Evolutionary conservation across 495 filamentous ascomycete genomes (phyloP), one percentile per base, ranked within the genome.

Genomic region (Umbilicaria muhlenbergii): DNA sequence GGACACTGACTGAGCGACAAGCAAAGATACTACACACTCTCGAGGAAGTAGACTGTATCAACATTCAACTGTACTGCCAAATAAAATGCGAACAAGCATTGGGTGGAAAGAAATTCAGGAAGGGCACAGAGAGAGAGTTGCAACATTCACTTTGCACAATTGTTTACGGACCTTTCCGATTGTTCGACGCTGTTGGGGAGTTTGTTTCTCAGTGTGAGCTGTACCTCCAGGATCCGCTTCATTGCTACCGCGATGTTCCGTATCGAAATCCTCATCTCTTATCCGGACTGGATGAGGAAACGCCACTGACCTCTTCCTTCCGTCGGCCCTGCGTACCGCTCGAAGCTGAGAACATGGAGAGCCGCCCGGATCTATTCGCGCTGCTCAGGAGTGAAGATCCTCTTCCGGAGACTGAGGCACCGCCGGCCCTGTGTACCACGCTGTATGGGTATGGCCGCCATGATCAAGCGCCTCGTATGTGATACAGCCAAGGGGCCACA

Each of bases 191-290:
- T 34, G 42, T 52, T 1, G 51, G 50, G 7, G 32, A 19, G 0
- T 53, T 49, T 38, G 37, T 46, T 8, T 31, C 54, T 2, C 28
- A 37, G 14, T 53, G 45, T 32, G 32, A 40, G 14, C 8, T 53
- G 7, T 54, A 35, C 21, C 42, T 71, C 13, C 67, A 69, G 46
- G 60, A 68, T 41, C 67, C 67, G 5, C 13, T 32, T 1, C 35
- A 34, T 6, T 64, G 61, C 37, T 18, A 57, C 19, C 33, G 38
- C 12, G 51, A 69, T 19, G 55, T 59, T 2, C 50, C 31, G 21
- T 70, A 69, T 45, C 58, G 51, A 24, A 70, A 70, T 47, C 67
- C 67, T 4, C 67, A 70, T 15, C 42, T 57, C 15, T 48, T 69
- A 4, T 61, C 65, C 21, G 21, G 21, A 24, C 46, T 49, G 11